Evolutionary conservation across 805 yeast species (phyloP), one percentile per base, ranked within the genome.

Genomic region (Saturnispora sanitii): DNA sequence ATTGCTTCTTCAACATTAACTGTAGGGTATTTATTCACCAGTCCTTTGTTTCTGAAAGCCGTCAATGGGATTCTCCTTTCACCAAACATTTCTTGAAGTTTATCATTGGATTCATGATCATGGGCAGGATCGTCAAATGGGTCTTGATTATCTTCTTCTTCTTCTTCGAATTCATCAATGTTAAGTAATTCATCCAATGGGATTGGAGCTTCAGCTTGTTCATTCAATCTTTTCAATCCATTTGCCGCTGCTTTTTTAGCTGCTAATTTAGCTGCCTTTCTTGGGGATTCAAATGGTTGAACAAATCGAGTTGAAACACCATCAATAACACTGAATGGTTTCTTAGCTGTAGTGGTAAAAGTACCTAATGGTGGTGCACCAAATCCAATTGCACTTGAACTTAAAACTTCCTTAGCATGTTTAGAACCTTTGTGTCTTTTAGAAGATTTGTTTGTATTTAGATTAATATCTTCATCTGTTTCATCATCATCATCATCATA

Each of bases 291-390:
- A 17, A 46, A 25, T 1, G 82, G 81, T 47, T 75, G 65, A 47
- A 90, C 65, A 2, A 94, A 81, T 41, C 96, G 71, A 0, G 97
- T 92, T 0, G 95, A 79, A 23, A 85, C 70, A 4, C 98, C 98
- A 58, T 90, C 97, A 54, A 90, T 90, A 44, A 90, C 86, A 18
- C 96, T 94, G 59, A 83, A 86, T 1, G 95, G 96, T 52, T 85
- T 79, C 23, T 33, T 45, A 5, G n/a, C n/a, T n/a, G 94, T 80
- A 27, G 82, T 27, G n/a, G 30, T 78, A 94, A 96, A 90, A 2
- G 95, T 81, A 0, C 96, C 97, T 43, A 90, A 66, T 21, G 84
- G 74, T 2, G 98, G 98, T 4, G 97, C 96, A 40, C 94, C 66
- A 46, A 86, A 77, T 40, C 88, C 86, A 19, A 84, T 82, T 5